A percentile compares a stretch with the other conserved stretches of the same genome.
Conservation (phyloP, 2,329 filamentous ascomycete genomes). For the Neopestalotiopsis sp. region DNA sequence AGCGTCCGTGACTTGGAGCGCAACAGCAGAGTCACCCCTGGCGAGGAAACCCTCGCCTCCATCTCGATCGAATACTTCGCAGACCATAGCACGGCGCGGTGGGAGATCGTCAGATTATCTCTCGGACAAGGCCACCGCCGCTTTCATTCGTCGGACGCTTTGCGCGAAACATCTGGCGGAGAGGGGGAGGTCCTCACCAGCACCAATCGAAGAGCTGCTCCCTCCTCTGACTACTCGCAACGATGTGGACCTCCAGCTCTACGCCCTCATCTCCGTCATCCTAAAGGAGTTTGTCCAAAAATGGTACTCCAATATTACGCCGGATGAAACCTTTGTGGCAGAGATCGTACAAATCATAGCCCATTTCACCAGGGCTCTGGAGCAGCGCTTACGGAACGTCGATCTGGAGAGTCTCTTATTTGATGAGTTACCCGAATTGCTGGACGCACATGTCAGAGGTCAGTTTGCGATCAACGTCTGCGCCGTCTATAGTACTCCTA, state of each 20-base stretch:
- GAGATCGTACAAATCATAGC: constrained; percentile 91
- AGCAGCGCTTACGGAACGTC: constrained; percentile 82
- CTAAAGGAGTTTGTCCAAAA: constrained; percentile 88
- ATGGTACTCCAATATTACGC: constrained; percentile 93
- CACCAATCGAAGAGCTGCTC: constrained; percentile 79
- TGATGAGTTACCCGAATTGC: constrained; percentile 83
- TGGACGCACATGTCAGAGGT: constrained; percentile 85
- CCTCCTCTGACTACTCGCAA: constrained; percentile 94
- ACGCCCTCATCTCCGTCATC: constrained; percentile 88
- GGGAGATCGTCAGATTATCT: constrained; percentile 55
- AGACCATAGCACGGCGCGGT: constrained; percentile 37
- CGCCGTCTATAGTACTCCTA: not conserved
- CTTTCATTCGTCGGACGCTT: constrained; percentile 82
- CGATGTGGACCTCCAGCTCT: constrained; percentile 90
- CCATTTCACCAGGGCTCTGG: constrained; percentile 86
- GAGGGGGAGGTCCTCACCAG: constrained; percentile 57
- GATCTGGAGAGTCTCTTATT: constrained; percentile 84
- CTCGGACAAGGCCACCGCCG: constrained; percentile 79
- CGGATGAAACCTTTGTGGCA: constrained; percentile 85
- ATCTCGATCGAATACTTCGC: constrained; percentile 32
- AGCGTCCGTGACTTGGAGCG: constrained; percentile 32
- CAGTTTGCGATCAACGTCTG: constrained; percentile 28
- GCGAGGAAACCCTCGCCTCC: constrained; percentile 22
- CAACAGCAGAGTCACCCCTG: constrained; percentile 30
- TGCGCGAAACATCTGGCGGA: constrained; percentile 73